Evolutionary conservation across 441 rosid genomes (phyloP), one percentile per base, ranked within the genome.

Genomic region (Biscutella laevigata): DNA sequence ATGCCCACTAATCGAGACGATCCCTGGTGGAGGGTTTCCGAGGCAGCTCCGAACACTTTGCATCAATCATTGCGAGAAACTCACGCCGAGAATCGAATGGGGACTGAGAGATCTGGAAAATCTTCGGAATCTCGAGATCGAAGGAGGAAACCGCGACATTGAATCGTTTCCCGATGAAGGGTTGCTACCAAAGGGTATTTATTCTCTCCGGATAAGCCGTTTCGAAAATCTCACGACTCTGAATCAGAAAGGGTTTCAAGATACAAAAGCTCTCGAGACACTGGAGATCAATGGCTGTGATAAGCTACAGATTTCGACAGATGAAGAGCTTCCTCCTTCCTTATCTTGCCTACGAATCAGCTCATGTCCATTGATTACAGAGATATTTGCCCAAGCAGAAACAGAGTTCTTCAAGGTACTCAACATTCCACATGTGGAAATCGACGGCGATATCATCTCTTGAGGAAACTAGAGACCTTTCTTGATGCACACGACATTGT

Each of bases 111-210:
- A 33, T 12, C 59, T 71, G 2, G 49, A 53, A 6, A 68, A 67
- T 12, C 75, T 73, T 40, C 38, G 55, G 4, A 39, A 10, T n/a
- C 49, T 73, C 1, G 64, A 28, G 30, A 54, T 75, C 21, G 41
- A 48, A 44, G 72, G 61, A 39, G 59, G 61, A 6, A 49, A 40
- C 27, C 14, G 42, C 0, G 58, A 58, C 20, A 28, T 59, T 22
- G 74, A 58, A 32, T 72, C 71, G 54, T 77, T 80, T 58, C 80
- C 78, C 0, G 71, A 61, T 1, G 64, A 59, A 55, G 43, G 57
- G 36, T 52, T 60, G 29, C 54, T 75, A 4, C 83, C 80, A n/a
- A 33, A 45, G 6, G 40, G 58, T 10, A 4, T 75, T 39, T 57
- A 41, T 17, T 52, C 61, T 57, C 59, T 75, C n/a, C 8, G 22